These are phyloP conservation scores for Cyberlindnera nakhonratchasimensis DNA, from an alignment of 805 yeast species.

Conservation along the genomic window DNA sequence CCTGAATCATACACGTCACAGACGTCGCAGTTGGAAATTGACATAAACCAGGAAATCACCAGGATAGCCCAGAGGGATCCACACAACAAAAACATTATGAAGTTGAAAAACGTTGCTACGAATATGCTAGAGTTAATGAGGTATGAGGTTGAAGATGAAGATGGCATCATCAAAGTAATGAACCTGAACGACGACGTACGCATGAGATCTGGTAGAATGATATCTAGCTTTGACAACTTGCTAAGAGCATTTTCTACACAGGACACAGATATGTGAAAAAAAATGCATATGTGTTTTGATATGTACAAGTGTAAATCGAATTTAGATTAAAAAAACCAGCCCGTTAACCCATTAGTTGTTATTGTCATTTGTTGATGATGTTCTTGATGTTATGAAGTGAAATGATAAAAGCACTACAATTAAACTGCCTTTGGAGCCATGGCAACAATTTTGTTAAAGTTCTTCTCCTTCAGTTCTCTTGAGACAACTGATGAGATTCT, in stretches of 20 bases:
- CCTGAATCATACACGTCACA: constrained; percentile 21
- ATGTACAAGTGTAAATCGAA: constrained; percentile 10
- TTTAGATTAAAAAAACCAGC: constrained; percentile 4
- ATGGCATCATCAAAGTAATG: constrained; percentile 13
- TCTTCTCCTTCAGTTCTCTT: constrained; percentile 79
- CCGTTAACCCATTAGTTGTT: constrained; percentile 5
- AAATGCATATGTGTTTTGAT: background rate
- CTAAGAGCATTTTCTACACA: constrained; percentile 16
- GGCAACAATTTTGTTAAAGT: constrained; percentile 80
- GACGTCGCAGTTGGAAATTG: constrained; percentile 21
- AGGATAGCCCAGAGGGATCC: constrained; percentile 13
- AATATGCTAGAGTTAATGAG: constrained; percentile 18
- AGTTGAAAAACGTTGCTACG: constrained; percentile 19
- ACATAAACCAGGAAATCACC: constrained; percentile 16
- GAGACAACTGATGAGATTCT: constrained; percentile 90
- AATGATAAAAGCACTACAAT: background rate
- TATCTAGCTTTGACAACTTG: constrained; percentile 11
- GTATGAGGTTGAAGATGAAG: constrained; percentile 14
- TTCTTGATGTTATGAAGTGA: too few species aligned
- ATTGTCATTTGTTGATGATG: too few species aligned
- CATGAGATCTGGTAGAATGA: constrained; percentile 11
- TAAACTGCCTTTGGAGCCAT: constrained; percentile 83
- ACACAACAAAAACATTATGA: constrained; percentile 15
- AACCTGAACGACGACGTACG: constrained; percentile 14
- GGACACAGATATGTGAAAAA: background rate